Evolutionary conservation across 2,329 filamentous ascomycete species (phyloP).

Genomic region (Pleomassaria siparia): DNA sequence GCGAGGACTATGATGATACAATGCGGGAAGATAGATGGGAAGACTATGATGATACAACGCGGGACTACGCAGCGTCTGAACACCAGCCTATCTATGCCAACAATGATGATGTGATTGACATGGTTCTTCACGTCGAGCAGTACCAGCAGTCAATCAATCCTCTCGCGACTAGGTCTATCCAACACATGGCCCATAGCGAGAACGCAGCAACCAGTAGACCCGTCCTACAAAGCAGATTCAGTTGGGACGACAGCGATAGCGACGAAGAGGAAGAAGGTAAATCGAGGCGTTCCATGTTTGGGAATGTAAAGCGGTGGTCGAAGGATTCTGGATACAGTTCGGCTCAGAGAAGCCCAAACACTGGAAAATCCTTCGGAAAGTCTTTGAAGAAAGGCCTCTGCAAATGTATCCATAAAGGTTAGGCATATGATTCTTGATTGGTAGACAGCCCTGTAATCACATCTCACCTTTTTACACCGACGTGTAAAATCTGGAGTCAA

Average conservation of each 20-base stretch:
- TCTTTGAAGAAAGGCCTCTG: neutral
- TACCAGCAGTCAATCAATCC: neutral
- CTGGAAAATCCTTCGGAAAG: neutral
- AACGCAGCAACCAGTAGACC: neutral
- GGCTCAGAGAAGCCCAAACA: too few species aligned
- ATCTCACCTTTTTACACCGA: too few species aligned
- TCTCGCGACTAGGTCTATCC: neutral
- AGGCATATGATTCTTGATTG: too few species aligned
- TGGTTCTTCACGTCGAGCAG: neutral
- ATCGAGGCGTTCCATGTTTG: neutral
- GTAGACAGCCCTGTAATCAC: too few species aligned
- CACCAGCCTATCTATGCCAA: neutral
- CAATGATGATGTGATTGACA: neutral
- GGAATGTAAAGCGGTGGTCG: neutral
- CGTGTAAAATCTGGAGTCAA: too few species aligned
- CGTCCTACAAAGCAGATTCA: neutral
- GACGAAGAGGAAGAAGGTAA: neutral
- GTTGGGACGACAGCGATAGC: conserved; percentile 1
- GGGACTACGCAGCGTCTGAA: neutral
- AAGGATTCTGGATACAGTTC: neutral
- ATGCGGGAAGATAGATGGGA: neutral
- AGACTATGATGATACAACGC: neutral
- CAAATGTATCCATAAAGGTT: neutral
- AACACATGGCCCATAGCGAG: neutral
- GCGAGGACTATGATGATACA: conserved; percentile 16